These are phyloP conservation scores for Macrocystidia cucumis DNA, from an alignment of 1,284 basidiomycete species.

Conservation along the genomic window DNA sequence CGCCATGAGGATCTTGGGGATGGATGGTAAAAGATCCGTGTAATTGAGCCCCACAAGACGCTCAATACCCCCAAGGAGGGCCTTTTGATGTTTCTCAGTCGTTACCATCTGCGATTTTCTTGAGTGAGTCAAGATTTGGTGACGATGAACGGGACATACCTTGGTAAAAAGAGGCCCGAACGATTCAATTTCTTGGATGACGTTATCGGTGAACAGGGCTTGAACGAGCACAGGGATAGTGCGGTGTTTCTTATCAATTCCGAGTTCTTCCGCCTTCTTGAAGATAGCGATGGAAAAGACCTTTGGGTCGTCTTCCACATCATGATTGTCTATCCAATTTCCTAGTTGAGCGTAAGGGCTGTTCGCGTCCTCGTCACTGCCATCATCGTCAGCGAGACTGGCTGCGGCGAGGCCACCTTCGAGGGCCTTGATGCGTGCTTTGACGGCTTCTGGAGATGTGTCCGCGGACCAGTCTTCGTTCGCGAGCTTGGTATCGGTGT, in stretches of 20 bases:
- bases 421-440: slow-evolving; percentile 77
- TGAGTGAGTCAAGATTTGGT: slow-evolving; percentile 2
- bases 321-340: slow-evolving; percentile 82
- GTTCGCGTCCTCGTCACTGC: slow-evolving; percentile 82
- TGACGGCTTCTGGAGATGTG: slow-evolving; percentile 88
- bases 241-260: slow-evolving; percentile 96
- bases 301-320: slow-evolving; percentile 40
- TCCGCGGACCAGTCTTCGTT: slow-evolving; percentile 88
- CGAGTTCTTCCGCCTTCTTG: slow-evolving; percentile 88
- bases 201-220: slow-evolving; percentile 79
- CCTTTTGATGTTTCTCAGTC: slow-evolving; percentile 93
- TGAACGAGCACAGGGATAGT: slow-evolving; percentile 81
- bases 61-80: slow-evolving; percentile 86
- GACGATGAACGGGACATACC: slow-evolving; percentile 34
- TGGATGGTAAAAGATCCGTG: slow-evolving; percentile 55
- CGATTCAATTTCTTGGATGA: slow-evolving; percentile 66
- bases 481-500: slow-evolving; percentile 47
- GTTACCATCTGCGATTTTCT: slow-evolving; percentile 48
- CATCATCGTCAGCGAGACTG: slow-evolving; percentile 66
- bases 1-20: slow-evolving; percentile 93
- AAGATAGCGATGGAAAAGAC: slow-evolving; percentile 61
- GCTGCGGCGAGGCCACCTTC: slow-evolving; percentile 58
- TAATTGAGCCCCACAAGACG: slow-evolving; percentile 69
- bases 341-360: slow-evolving; percentile 86
- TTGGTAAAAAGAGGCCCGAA: slow-evolving; percentile 79